These are phyloP conservation scores for Syzygium syzygioides DNA, from an alignment of 441 rosid species.

Conservation along the genomic window DNA sequence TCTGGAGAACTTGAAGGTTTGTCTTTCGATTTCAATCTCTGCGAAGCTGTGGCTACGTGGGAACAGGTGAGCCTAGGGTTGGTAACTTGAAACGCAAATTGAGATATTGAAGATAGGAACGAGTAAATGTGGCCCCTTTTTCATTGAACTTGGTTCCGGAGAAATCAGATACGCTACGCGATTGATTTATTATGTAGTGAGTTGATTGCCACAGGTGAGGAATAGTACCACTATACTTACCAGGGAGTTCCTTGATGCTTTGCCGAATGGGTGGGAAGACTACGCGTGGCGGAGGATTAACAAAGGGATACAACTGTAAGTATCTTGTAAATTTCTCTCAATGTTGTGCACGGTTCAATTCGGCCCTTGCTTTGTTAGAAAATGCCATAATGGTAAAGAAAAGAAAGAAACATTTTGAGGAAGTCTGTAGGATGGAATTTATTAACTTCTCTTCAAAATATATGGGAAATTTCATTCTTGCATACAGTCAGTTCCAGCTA, in stretches of 20 bases:
- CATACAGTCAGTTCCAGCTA: neutral
- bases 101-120: neutral
- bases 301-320: conserved; percentile 85
- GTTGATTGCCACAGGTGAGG: conserved; percentile 67
- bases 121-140: neutral
- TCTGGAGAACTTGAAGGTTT: conserved; percentile 80
- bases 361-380: neutral
- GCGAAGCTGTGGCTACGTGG: conserved; percentile 95
- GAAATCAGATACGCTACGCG: conserved; percentile 4
- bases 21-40: conserved; percentile 69
- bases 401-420: neutral
- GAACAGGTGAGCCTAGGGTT: conserved; percentile 56
- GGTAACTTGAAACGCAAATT: neutral
- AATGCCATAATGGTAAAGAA: neutral
- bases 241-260: conserved; percentile 82
- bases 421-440: neutral
- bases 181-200: conserved; percentile 45
- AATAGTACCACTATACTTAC: conserved; percentile 89
- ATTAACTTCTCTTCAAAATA: neutral
- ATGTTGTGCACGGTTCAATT: neutral
- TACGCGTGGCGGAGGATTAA: conserved; percentile 96
- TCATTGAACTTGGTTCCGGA: neutral
- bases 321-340: neutral
- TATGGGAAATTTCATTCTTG: neutral
- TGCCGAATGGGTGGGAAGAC: conserved; percentile 95